A percentile compares a stretch with the other conserved stretches of the same genome.
phyloP scores from a whole-genome alignment of 2,329 filamentous ascomycete species.

The Ceratocystis lukuohia region DNA sequence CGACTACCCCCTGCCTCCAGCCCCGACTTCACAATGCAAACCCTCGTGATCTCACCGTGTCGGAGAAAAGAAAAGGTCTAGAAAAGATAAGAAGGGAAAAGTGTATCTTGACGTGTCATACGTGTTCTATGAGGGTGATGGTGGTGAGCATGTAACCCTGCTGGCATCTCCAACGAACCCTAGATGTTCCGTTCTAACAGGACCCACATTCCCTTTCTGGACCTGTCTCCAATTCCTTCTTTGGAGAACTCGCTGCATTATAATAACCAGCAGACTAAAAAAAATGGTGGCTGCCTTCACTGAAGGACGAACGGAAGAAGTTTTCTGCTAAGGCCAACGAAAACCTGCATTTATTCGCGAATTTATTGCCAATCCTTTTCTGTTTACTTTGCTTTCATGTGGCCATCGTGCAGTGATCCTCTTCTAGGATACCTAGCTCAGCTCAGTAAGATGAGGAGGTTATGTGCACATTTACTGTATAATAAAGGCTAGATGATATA shows the following conservation, averaged over 20 bases:
- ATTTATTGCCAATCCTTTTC: neutral
- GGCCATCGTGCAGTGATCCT: neutral
- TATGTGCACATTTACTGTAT: neutral
- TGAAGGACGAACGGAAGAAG: constrained; percentile 6
- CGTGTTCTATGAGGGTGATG: too few species aligned
- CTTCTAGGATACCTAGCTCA: neutral
- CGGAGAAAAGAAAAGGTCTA: too few species aligned
- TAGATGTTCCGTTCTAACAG: neutral
- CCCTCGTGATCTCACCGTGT: too few species aligned
- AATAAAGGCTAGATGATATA: too few species aligned
- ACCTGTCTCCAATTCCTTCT: too few species aligned
- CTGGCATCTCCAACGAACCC: neutral
- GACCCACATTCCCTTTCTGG: too few species aligned
- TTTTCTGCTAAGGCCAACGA: neutral
- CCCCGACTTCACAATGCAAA: too few species aligned
- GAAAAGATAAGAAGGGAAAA: too few species aligned
- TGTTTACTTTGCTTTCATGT: neutral
- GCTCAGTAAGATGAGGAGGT: neutral
- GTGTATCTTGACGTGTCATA: too few species aligned
- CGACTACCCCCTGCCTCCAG: too few species aligned
- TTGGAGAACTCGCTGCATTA: neutral
- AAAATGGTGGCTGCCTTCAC: neutral
- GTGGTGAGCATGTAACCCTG: neutral
- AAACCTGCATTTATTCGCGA: neutral
- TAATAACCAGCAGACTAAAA: neutral